A percentile compares a stretch with the other conserved stretches of the same genome.
phyloP scores from a whole-genome alignment of 345 rosid species.

The Hibiscus syriacus region DNA sequence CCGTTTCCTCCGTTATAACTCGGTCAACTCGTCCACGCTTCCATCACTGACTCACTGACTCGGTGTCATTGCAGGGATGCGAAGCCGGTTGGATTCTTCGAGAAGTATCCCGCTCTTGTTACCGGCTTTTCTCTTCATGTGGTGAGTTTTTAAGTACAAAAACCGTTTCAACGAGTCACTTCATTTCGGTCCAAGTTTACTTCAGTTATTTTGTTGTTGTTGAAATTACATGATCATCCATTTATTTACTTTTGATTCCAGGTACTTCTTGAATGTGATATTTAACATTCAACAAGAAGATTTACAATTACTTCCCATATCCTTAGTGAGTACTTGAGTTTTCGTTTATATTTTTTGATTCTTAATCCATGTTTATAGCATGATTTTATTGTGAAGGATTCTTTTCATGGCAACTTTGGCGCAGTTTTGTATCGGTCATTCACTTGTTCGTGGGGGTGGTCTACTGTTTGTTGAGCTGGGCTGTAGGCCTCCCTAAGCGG shows the following conservation, averaged over 20 bases:
- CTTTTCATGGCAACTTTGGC: background rate
- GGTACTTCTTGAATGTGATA: constrained; percentile 92
- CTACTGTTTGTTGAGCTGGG: constrained; percentile 85
- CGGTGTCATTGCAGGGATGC: constrained; percentile 39
- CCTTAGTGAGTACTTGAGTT: constrained; percentile 60
- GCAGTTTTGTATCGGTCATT: constrained; percentile 88
- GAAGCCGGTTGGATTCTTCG: constrained; percentile 59
- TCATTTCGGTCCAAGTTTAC: background rate
- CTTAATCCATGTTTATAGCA: background rate
- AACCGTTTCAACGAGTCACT: background rate
- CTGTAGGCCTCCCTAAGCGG: constrained; percentile 91
- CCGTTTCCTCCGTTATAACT: constrained; percentile 56
- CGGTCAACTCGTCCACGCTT: constrained; percentile 12
- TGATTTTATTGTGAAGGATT: background rate
- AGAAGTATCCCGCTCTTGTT: constrained; percentile 65
- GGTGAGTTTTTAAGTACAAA: constrained; percentile 36
- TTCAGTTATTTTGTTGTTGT: background rate
- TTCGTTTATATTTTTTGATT: background rate
- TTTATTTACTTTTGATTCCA: constrained; percentile 8
- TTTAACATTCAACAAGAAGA: constrained; percentile 98
- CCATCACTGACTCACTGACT: constrained; percentile 31
- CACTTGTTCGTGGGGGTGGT: constrained; percentile 91
- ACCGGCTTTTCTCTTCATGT: constrained; percentile 98
- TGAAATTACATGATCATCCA: constrained; percentile 7
- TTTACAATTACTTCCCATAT: constrained; percentile 93